Conservation (phyloP, 805 yeast genomes). For the Yarrowia keelungensis region DNA sequence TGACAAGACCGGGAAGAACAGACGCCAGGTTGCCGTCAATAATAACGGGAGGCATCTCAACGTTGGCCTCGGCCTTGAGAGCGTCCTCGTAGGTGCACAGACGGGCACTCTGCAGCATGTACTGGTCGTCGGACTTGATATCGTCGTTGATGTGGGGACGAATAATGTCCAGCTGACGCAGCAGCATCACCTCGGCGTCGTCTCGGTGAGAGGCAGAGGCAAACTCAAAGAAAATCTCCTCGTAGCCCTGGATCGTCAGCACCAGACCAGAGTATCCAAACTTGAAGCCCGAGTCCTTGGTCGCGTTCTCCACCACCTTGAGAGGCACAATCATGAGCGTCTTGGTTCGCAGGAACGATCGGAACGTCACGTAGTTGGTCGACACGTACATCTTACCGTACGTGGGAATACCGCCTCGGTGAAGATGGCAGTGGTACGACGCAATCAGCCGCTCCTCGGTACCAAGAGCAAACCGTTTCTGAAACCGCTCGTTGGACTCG, state of each 20-base stretch:
- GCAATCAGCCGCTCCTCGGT: slow-evolving; percentile 62
- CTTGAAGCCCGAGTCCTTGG: slow-evolving; percentile 70
- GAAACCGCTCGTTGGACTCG: slow-evolving; percentile 64
- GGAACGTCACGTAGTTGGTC: slow-evolving; percentile 71
- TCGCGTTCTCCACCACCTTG: slow-evolving; percentile 71
- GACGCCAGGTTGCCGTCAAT: slow-evolving; percentile 25
- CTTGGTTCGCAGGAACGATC: slow-evolving; percentile 74
- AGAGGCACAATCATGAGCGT: slow-evolving; percentile 86
- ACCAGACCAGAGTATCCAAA: slow-evolving; percentile 75
- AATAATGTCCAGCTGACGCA: slow-evolving; percentile 57
- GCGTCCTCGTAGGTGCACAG: slow-evolving; percentile 71
- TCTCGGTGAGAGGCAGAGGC: slow-evolving; percentile 55
- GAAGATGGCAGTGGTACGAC: slow-evolving; percentile 72
- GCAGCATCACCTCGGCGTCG: slow-evolving; percentile 65
- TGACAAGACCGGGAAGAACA: slow-evolving; percentile 10
- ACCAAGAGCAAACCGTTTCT: slow-evolving; percentile 68
- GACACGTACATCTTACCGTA: slow-evolving; percentile 87
- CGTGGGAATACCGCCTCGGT: slow-evolving; percentile 68
- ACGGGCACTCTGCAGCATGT: slow-evolving; percentile 60
- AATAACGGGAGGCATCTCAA: slow-evolving; percentile 42
- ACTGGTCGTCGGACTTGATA: slow-evolving; percentile 36
- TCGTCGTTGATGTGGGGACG: slow-evolving; percentile 30
- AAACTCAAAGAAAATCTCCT: slow-evolving; percentile 79
- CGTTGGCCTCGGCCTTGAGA: slow-evolving; percentile 47
- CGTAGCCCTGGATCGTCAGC: slow-evolving; percentile 73